phyloP scores from a whole-genome alignment of 1,284 basidiomycete species.

The Marasmius tenuissimus region DNA sequence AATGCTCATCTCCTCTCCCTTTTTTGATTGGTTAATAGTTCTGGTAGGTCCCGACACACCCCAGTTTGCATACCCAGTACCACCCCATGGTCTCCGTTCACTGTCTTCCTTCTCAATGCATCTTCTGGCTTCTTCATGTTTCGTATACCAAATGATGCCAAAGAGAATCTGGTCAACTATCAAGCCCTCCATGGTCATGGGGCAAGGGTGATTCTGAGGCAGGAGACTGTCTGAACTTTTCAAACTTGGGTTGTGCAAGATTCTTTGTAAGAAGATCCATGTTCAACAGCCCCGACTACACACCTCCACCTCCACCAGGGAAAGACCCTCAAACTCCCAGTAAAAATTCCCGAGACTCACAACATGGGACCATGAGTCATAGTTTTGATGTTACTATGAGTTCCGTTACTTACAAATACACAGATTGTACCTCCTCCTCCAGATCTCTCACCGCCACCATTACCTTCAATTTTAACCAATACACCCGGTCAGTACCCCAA shows the following conservation, averaged over 20 bases:
- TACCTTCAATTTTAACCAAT: slow-evolving; percentile 10
- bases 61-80: slow-evolving; percentile 28
- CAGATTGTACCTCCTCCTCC: slow-evolving; percentile 17
- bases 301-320: not conserved
- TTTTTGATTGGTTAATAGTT: slow-evolving; percentile 15
- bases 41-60: not conserved
- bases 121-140: slow-evolving; percentile 59
- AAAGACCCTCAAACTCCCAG: slow-evolving; percentile 23
- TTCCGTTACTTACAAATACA: too few species aligned
- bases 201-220: too few species aligned
- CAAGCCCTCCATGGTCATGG: too few species aligned
- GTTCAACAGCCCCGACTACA: not conserved
- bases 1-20: slow-evolving; percentile 52
- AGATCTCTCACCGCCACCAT: slow-evolving; percentile 12
- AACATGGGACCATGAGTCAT: too few species aligned
- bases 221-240: not conserved
- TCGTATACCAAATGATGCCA: slow-evolving; percentile 70
- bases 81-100: slow-evolving; percentile 36
- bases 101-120: slow-evolving; percentile 66
- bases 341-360: too few species aligned
- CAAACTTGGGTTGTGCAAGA: not conserved
- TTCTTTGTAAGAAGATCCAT: not conserved
- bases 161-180: too few species aligned
- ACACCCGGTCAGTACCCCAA: not conserved
- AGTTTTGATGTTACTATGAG: too few species aligned